These are phyloP conservation scores for Flaveria linearis DNA, from an alignment of 129 eudicot species.

Conservation along the genomic window DNA sequence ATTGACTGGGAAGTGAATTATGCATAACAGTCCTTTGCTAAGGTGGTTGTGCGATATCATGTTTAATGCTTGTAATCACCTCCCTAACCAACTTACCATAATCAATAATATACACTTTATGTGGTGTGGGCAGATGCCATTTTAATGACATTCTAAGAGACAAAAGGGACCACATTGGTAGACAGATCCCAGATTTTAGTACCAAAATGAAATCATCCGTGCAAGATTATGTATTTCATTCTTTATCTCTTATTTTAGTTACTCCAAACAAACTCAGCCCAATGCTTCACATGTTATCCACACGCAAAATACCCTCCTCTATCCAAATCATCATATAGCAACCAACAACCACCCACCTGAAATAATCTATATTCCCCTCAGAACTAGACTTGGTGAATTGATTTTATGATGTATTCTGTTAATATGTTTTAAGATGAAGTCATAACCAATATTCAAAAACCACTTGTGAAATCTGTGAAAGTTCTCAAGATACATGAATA, in stretches of 20 bases:
- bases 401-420: too few species aligned
- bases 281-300: background rate
- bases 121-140: background rate
- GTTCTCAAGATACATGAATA: background rate
- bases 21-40: background rate
- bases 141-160: background rate
- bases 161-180: background rate
- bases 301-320: background rate
- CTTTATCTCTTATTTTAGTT: background rate
- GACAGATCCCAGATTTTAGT: background rate
- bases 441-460: background rate
- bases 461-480: background rate
- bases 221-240: background rate
- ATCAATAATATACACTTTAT: background rate
- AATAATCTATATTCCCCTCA: background rate
- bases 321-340: background rate
- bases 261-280: conserved; percentile 5
- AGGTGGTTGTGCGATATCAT: background rate
- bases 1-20: background rate
- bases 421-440: background rate
- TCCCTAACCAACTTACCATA: background rate
- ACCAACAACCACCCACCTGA: background rate
- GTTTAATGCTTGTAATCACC: background rate
- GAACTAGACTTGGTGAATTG: background rate
- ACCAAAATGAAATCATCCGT: background rate